Conservation (phyloP, 495 filamentous ascomycete genomes). For the Chaetomium tenue region DNA sequence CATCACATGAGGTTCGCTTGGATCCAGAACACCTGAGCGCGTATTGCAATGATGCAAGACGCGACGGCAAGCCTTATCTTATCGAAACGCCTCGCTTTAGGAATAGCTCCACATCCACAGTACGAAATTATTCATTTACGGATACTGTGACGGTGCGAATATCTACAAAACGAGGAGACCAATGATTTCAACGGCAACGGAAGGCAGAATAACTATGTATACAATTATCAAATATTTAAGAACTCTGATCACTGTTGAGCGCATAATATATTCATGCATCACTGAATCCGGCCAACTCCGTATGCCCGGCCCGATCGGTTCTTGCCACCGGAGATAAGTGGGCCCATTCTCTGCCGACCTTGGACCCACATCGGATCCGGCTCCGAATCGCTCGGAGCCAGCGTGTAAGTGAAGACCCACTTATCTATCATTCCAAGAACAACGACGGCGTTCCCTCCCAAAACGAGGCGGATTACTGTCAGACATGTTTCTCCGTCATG, state of each 20-base stretch:
- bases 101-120: neutral
- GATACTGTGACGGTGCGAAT: neutral
- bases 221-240: neutral
- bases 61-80: slow-evolving; percentile 16
- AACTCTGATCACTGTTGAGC: no score
- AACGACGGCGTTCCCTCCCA: neutral
- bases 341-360: neutral
- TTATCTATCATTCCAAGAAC: neutral
- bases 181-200: neutral
- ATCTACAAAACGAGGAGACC: neutral
- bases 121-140: neutral
- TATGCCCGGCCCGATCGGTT: neutral
- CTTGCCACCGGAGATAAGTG: slow-evolving; percentile 1
- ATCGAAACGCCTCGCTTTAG: neutral
- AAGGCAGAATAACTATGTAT: neutral
- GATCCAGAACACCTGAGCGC: neutral
- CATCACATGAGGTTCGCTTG: neutral
- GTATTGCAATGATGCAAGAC: slow-evolving; percentile 13
- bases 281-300: neutral
- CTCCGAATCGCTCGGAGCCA: neutral
- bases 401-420: slow-evolving; percentile 13
- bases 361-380: neutral
- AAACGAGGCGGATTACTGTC: neutral
- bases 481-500: neutral
- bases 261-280: neutral